Base-by-base conservation (phyloP, 2,329 filamentous ascomycete genomes). In the Cladosporium halotolerans region DNA sequence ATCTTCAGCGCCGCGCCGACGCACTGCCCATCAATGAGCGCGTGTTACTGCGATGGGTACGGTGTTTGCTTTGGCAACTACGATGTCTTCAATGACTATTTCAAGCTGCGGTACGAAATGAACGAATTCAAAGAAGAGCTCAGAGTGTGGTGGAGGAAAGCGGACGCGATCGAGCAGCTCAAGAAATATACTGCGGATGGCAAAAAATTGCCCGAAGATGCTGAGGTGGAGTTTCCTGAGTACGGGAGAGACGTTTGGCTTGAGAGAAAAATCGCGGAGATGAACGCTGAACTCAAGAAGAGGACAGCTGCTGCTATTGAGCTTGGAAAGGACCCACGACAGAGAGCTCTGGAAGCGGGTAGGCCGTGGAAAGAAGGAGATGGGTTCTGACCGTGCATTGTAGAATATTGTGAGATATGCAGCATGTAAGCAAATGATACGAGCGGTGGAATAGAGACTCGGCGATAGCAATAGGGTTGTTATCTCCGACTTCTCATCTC, bases 11-110 rank as follows among this genome's bases (percentile, higher is more conserved):
- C 76, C 1, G 56, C 71, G 13, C 70, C 73, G 4, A 64, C 75
- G 9, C 70, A 73, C 49, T 81, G 79, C 59, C 76, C 77, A 0
- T 67, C 70, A 43, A 77, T 82, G 67, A 73, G 78, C 53, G 66
- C 77, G 0, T 85, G 83, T 67, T 82, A 82, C 56, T 85, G 83
- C 63, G 81, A 85, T 55, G 81, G 79, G 5, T 85, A 78, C 46
- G 82, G 83, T 1, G 68, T 80, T 9, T 85, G 83, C 61, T 84
- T 84, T 57, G 79, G 76, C 9, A 73, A 72, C 3, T 70, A 76
- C 32, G 66, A 73, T 3, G 66, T 72, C 48, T 82, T 76, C 48
- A 67, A 76, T 28, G 65, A 71, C 9, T 83, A 74, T 61, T 72
- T 76, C 23, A 71, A 75, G 38, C 57, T 77, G n/a, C 70, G 72